Base-by-base conservation (phyloP, 2,329 filamentous ascomycete genomes). In the Lasiodiplodia sp. region DNA sequence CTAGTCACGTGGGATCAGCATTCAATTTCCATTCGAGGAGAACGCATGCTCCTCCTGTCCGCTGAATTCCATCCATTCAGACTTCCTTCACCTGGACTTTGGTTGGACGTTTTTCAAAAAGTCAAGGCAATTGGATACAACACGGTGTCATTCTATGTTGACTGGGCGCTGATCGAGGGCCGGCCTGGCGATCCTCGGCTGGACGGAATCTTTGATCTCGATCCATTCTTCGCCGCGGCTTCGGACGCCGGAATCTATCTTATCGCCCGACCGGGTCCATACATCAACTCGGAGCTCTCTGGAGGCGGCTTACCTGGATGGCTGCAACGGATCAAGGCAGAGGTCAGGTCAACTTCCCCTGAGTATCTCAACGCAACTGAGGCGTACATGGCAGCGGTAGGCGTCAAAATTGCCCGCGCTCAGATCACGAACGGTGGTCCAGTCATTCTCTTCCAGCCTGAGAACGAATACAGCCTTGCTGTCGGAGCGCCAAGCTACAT, bases 401-500 rank as follows among this genome's bases (percentile, higher is more conserved):
- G 86, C 31, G 83, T 83, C 12, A 88, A 90, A 10, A 90, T 96
- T 72, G 91, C 92, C 3, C 87, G 89, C 67, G 89, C 87, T 0
- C 92, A 96, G 73, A 94, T 96, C 74, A 95, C 92, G 1, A 92
- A 94, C 65, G 92, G 91, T 0, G 93, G 93, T 0, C 92, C 92
- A 0, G 86, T 96, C 8, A 92, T 96, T 69, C 81, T 95, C 1
- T 86, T 91, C 53, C 93, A 96, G 76, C 90, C 91, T 0, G 93
- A 96, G 77, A 96, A 96, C 71, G 93, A 96, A 77, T 94, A 95
- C 75, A 89, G 28, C 28, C 28, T 28, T 28, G 28, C 28, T 28
- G 28, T 28, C 5, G 28, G 28, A 1, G 28, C 28, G 1, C 28
- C 86, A 0, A 79, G 81, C 21, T 83, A 83, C 1, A 79, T 81